phyloP scores from a whole-genome alignment of 2,329 filamentous ascomycete genomes.

The Penicillium sp. region DNA sequence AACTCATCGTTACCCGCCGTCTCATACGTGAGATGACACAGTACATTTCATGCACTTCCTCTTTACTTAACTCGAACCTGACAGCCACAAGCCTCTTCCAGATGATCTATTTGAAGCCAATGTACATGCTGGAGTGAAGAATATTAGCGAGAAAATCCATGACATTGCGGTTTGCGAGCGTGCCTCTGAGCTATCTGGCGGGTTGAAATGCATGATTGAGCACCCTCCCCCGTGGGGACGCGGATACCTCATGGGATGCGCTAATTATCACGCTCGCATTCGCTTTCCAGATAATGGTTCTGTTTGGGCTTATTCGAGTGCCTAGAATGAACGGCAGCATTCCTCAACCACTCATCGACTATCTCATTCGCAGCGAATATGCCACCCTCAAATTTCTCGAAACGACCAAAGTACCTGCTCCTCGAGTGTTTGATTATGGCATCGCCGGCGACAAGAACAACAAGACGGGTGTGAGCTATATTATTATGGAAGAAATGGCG shows the following conservation, averaged over 20 bases:
- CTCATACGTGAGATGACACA: constrained; percentile 7
- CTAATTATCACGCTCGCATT: constrained; percentile 16
- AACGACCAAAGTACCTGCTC: constrained; percentile 36
- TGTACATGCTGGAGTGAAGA: constrained; percentile 7
- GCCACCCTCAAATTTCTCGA: constrained; percentile 43
- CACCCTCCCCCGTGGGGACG: constrained; percentile 8
- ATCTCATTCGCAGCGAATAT: constrained; percentile 39
- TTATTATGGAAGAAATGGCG: constrained; percentile 13
- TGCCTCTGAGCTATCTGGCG: constrained; percentile 12
- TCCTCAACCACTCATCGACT: constrained; percentile 12
- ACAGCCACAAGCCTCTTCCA: constrained; percentile 4
- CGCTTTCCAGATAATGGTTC: constrained; percentile 1
- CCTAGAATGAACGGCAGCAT: constrained; percentile 13
- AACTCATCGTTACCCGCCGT: constrained; percentile 5
- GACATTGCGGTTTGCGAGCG: constrained; percentile 8
- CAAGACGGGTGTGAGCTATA: constrained; percentile 10
- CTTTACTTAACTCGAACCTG: neutral
- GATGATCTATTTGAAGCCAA: constrained; percentile 11
- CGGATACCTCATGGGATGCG: constrained; percentile 4
- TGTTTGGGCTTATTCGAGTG: constrained; percentile 14
- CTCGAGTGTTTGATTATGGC: constrained; percentile 36
- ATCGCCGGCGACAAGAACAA: constrained; percentile 21
- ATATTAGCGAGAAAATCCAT: constrained; percentile 5
- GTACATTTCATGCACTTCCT: neutral
- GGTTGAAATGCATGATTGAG: constrained; percentile 10